Conservation (phyloP, 495 filamentous ascomycete genomes). For the Daldinia decipiens region DNA sequence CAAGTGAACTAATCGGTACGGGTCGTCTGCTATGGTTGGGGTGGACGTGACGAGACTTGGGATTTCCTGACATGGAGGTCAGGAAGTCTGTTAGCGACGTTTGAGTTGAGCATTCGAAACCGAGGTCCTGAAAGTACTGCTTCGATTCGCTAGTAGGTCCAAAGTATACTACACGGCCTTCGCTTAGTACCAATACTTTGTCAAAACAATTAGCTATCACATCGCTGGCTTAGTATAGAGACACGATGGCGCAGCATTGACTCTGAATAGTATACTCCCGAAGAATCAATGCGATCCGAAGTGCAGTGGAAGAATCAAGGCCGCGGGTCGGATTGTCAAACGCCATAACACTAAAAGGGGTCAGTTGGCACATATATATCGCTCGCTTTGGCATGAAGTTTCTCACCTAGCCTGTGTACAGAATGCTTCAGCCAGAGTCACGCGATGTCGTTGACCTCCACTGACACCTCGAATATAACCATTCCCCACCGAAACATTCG, state of each 20-base stretch:
- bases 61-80: constrained; percentile 70
- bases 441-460: constrained; percentile 66
- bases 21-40: neutral
- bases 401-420: neutral
- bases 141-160: constrained; percentile 63
- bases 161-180: constrained; percentile 71
- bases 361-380: constrained; percentile 22
- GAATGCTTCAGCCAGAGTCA: constrained; percentile 59
- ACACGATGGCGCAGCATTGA: constrained; percentile 67
- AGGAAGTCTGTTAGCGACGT: constrained; percentile 81
- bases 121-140: constrained; percentile 69
- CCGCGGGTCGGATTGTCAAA: constrained; percentile 66
- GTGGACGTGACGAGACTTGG: constrained; percentile 22
- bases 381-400: neutral
- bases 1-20: neutral
- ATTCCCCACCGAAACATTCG: constrained; percentile 81
- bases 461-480: constrained; percentile 78
- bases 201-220: constrained; percentile 72
- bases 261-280: constrained; percentile 64
- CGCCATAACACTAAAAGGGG: constrained; percentile 51
- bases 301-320: constrained; percentile 59
- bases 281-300: constrained; percentile 58
- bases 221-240: constrained; percentile 79
- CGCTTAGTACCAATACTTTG: constrained; percentile 70
- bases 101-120: constrained; percentile 72